phyloP scores from a whole-genome alignment of 495 filamentous ascomycete genomes.

The Penicillium waksmanii region DNA sequence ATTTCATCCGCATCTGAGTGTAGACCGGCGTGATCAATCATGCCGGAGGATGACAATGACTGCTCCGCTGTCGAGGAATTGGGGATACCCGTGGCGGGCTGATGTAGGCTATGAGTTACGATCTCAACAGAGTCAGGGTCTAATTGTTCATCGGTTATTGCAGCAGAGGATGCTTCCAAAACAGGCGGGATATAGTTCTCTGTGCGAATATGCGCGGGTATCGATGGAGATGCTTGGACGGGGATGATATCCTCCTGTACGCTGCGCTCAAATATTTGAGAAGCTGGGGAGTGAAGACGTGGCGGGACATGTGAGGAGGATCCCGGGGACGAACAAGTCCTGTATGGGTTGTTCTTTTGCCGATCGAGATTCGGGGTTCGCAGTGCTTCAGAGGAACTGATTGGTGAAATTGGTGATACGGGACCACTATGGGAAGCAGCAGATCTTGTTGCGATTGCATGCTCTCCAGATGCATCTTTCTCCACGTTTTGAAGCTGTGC shows the following conservation, averaged over 20 bases:
- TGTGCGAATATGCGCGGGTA: slow-evolving; percentile 85
- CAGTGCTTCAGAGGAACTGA: slow-evolving; percentile 43
- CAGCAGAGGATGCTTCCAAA: slow-evolving; percentile 83
- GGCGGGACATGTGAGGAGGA: slow-evolving; percentile 58
- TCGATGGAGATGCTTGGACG: slow-evolving; percentile 63
- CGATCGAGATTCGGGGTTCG: slow-evolving; percentile 28
- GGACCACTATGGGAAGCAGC: slow-evolving; percentile 21
- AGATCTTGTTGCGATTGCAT: neutral
- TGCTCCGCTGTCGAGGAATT: slow-evolving; percentile 40
- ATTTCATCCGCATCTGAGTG: slow-evolving; percentile 65
- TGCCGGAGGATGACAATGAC: slow-evolving; percentile 35
- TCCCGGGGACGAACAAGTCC: slow-evolving; percentile 50
- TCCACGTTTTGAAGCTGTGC: slow-evolving; percentile 16
- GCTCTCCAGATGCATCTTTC: slow-evolving; percentile 12
- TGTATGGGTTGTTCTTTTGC: slow-evolving; percentile 44
- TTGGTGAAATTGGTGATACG: slow-evolving; percentile 30
- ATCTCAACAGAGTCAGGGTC: slow-evolving; percentile 78
- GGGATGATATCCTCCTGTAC: slow-evolving; percentile 76
- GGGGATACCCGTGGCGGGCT: slow-evolving; percentile 69
- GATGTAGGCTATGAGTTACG: slow-evolving; percentile 78
- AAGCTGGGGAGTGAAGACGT: slow-evolving; percentile 65
- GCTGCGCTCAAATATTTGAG: slow-evolving; percentile 92
- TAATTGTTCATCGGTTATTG: slow-evolving; percentile 70
- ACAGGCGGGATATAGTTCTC: slow-evolving; percentile 93
- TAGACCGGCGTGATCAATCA: slow-evolving; percentile 55